Percentiles rank a stretch among this genome's conserved stretches.
phyloP scores from a whole-genome alignment of 495 filamentous ascomycete species.

The Terfezia boudieri region DNA sequence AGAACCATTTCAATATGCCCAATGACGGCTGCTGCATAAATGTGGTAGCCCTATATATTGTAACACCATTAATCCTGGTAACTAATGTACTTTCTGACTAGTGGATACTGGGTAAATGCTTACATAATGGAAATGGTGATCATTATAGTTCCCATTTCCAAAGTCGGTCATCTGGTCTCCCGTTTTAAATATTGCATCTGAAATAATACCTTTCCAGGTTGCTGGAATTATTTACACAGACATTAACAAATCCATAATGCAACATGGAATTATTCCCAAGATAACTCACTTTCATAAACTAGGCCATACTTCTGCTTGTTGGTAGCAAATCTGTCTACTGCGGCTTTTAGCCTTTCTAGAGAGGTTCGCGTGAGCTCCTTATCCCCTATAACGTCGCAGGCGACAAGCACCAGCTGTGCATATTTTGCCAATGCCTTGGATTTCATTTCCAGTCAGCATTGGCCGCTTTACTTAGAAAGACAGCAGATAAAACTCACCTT shows the following conservation, averaged over 20 bases:
- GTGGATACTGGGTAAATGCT: too few species aligned
- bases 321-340: conserved; percentile 46
- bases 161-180: conserved; percentile 49
- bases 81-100: too few species aligned
- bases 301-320: conserved; percentile 60
- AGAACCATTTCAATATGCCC: conserved; percentile 47
- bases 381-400: not conserved
- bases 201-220: conserved; percentile 65
- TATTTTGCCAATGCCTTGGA: not conserved
- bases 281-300: conserved; percentile 43
- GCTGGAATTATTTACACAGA: not conserved
- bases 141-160: conserved; percentile 75
- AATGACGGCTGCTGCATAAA: conserved; percentile 68
- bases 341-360: conserved; percentile 32
- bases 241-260: too few species aligned
- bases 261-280: not conserved
- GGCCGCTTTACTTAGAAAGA: not conserved
- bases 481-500: conserved; percentile 31
- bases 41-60: conserved; percentile 41
- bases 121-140: conserved; percentile 72
- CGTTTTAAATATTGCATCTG: conserved; percentile 50
- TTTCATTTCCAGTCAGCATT: not conserved
- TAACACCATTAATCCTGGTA: too few species aligned
- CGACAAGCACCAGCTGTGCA: not conserved
- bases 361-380: not conserved